phyloP scores from a whole-genome alignment of 371 early-diverging fungal species.

The Mortierella sp. region DNA sequence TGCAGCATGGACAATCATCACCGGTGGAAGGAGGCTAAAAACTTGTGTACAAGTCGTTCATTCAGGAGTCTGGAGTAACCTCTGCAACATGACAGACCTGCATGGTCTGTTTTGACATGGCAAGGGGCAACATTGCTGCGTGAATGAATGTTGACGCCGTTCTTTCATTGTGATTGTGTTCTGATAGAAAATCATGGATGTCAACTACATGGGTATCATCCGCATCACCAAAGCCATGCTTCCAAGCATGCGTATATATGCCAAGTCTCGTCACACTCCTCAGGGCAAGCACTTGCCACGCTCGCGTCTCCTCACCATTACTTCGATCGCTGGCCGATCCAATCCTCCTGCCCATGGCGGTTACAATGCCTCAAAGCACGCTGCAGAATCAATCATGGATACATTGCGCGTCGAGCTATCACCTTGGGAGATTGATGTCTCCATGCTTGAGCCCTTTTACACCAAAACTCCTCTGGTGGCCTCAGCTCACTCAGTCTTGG shows the following conservation, averaged over 20 bases:
- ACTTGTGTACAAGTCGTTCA: not conserved
- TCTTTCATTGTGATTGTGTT: not conserved
- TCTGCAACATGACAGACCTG: not conserved
- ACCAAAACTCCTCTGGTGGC: constrained; percentile 41
- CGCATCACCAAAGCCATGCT: constrained; percentile 54
- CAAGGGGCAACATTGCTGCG: too few relatives aligned
- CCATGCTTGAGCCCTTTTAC: constrained; percentile 54
- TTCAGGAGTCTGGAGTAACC: not conserved
- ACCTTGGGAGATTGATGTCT: constrained; percentile 58
- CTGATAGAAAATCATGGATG: constrained; percentile 54
- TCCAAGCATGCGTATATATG: constrained; percentile 51
- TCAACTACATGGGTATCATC: constrained; percentile 57
- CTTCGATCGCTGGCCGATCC: constrained; percentile 54
- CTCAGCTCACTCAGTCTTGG: constrained; percentile 29
- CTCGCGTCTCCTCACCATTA: constrained; percentile 54
- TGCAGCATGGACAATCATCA: too few relatives aligned
- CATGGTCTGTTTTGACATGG: too few relatives aligned
- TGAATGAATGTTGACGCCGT: not conserved
- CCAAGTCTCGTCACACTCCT: constrained; percentile 38
- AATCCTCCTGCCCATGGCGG: constrained; percentile 54
- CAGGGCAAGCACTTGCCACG: constrained; percentile 47
- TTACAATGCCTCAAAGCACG: constrained; percentile 57
- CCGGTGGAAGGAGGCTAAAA: not conserved
- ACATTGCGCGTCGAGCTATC: constrained; percentile 55
- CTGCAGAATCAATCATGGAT: constrained; percentile 56